A percentile compares a stretch with the other conserved stretches of the same genome.
phyloP scores from a whole-genome alignment of 257 asterid genomes.

The Solanum pimpinellifolium region DNA sequence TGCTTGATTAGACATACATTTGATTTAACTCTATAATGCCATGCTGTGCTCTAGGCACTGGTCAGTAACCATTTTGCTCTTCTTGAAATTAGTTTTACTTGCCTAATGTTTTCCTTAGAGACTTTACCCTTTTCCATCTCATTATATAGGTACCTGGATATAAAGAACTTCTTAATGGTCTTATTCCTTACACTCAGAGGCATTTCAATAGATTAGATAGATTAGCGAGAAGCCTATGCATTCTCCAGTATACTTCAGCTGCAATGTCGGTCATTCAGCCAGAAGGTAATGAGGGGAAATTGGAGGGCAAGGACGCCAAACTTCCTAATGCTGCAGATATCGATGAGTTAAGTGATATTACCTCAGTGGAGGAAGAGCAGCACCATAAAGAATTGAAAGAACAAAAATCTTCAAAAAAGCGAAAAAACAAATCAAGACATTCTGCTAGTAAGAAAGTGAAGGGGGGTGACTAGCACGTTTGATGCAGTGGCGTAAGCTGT shows the following conservation, averaged over 20 bases:
- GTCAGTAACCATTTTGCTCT: background rate
- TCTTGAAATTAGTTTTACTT: background rate
- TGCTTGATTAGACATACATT: background rate
- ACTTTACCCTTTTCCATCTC: background rate
- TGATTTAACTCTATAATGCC: background rate
- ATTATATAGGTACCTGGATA: slow-evolving; percentile 49
- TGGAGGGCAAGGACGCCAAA: slow-evolving; percentile 11
- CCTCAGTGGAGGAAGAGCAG: slow-evolving; percentile 5
- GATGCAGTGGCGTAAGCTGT: slow-evolving; percentile 16
- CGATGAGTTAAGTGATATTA: background rate
- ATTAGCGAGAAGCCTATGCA: slow-evolving; percentile 65
- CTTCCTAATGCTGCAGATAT: slow-evolving; percentile 11
- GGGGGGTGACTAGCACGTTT: slow-evolving; percentile 22
- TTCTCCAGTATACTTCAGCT: slow-evolving; percentile 60
- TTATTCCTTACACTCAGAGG: slow-evolving; percentile 72
- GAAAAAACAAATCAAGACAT: slow-evolving; percentile 36
- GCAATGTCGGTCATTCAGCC: slow-evolving; percentile 86
- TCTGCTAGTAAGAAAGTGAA: slow-evolving; percentile 43
- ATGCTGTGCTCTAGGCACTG: background rate
- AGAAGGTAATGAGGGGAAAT: slow-evolving; percentile 13
- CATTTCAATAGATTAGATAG: slow-evolving; percentile 68
- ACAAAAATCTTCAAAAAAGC: slow-evolving; percentile 32
- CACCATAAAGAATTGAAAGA: slow-evolving; percentile 4
- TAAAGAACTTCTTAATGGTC: slow-evolving; percentile 73
- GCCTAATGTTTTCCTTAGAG: background rate